These are phyloP conservation scores for Apiospora kogelbergensis DNA, from an alignment of 2,329 filamentous ascomycete species.

Conservation along the genomic window DNA sequence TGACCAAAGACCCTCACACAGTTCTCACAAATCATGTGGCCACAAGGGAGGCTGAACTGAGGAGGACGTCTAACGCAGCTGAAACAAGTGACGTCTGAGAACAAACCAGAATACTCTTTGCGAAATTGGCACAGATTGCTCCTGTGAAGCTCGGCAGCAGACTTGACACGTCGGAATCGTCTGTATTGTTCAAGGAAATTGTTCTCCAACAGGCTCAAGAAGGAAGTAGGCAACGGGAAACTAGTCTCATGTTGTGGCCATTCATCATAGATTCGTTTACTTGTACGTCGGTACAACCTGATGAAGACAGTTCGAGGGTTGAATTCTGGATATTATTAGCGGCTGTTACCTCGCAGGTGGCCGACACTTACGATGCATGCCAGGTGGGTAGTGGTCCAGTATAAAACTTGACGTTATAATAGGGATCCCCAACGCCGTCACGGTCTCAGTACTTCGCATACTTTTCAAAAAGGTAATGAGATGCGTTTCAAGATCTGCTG, in stretches of 20 bases:
- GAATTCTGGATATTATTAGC: constrained; percentile 6
- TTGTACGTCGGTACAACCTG: constrained; percentile 2
- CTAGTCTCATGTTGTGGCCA: constrained; percentile 5
- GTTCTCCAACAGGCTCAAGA: neutral
- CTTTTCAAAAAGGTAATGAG: constrained; percentile 6
- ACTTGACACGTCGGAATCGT: constrained; percentile 1
- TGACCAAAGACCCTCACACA: constrained; percentile 31
- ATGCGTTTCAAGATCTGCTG: constrained; percentile 3
- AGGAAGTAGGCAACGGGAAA: neutral
- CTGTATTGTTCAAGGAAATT: neutral
- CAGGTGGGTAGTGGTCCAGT: constrained; percentile 9
- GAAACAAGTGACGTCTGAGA: constrained; percentile 27
- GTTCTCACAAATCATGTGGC: constrained; percentile 33
- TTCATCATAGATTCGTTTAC: constrained; percentile 1
- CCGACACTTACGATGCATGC: constrained; percentile 11
- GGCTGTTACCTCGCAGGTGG: neutral
- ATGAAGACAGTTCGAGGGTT: constrained; percentile 7
- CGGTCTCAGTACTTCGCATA: neutral
- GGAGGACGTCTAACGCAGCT: constrained; percentile 28
- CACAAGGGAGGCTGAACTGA: constrained; percentile 29
- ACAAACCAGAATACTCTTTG: constrained; percentile 13
- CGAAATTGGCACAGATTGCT: neutral
- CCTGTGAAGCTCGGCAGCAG: neutral
- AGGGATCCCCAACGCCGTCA: constrained; percentile 6
- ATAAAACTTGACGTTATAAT: constrained; percentile 10